Base-by-base conservation (phyloP, 305 asterid genomes). In the Solanum hybrid region DNA sequence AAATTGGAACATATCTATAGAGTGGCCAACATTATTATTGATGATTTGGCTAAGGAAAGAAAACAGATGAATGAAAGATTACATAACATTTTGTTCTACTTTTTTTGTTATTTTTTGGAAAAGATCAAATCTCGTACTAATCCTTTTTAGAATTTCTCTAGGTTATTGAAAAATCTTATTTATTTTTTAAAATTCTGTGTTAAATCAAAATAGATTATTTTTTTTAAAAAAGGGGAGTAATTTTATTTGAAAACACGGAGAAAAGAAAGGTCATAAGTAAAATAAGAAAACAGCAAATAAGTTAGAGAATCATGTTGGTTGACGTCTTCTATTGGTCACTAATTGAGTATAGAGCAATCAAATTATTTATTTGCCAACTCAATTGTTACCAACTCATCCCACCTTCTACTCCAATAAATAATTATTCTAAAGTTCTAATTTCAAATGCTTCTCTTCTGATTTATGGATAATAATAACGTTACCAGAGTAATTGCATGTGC, bases 191-290 rank as follows among this genome's bases (percentile, higher is more conserved):
- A 6, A 16, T 3, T 57, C 0, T 57, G 2, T 61, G 0, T 8
- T 0, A 61, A 20, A 8, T 61, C 1, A 61, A 61, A 61, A 1
- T 20, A 61, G 0, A 0, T 0, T 0, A 18, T 61, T 61, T 20
- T 57, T 20, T 1, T 0, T n/a, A 0, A 18, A 7, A 42, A 7
- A 0, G 11, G 11, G 8, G 5, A 61, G 26, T 61, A 20, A 3
- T 61, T 61, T 61, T 61, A 61, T 61, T 61, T 61, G 2, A 61
- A 57, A 61, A 8, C 12, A 61, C 0, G 11, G 28, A 82, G 36
- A 40, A 82, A 82, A 82, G 1, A 40, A 81, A 81, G 13, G 26
- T 81, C 36, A 1, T 0, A 26, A 28, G 64, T 40, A 24, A 39
- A 81, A 28, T 8, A 46, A 2, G 69, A 2, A 81, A 81, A 82